Percentiles rank a stretch among this genome's conserved stretches.
These are phyloP conservation scores for Capronia coronata DNA, from an alignment of 2,329 filamentous ascomycete genomes.

Conservation along the genomic window DNA sequence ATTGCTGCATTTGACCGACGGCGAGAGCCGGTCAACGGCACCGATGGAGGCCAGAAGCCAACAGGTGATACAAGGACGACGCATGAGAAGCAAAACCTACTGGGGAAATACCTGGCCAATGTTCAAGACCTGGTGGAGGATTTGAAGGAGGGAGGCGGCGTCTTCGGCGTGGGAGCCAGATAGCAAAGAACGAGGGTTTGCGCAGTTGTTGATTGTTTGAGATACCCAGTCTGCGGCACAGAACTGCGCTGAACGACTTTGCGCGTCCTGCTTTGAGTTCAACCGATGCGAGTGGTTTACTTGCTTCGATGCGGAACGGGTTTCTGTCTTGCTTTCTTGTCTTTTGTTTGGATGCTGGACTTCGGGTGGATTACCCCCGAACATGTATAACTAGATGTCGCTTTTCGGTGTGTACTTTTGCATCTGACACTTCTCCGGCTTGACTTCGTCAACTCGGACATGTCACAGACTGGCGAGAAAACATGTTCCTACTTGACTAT, in stretches of 20 bases:
- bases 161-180: constrained; percentile 20
- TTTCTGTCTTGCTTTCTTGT: no score
- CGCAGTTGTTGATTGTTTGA: neutral
- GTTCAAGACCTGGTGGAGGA: constrained; percentile 82
- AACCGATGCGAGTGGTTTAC: no score
- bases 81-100: constrained; percentile 72
- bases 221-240: constrained; percentile 6
- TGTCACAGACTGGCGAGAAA: no score
- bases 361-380: no score
- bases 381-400: no score
- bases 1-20: constrained; percentile 48
- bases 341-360: no score
- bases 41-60: constrained; percentile 11
- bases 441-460: no score
- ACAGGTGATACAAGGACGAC: constrained; percentile 53
- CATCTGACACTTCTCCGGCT: no score
- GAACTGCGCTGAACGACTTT: neutral
- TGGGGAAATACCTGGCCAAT: constrained; percentile 71
- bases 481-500: no score
- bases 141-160: constrained; percentile 53
- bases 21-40: constrained; percentile 30
- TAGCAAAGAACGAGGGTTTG: constrained; percentile 3
- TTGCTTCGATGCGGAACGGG: no score
- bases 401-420: no score
- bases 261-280: neutral